Percentiles rank a stretch among this genome's conserved stretches.
Evolutionary conservation across 2,329 filamentous ascomycete species (phyloP).

Genomic region (Fusarium pseudonygamai): DNA sequence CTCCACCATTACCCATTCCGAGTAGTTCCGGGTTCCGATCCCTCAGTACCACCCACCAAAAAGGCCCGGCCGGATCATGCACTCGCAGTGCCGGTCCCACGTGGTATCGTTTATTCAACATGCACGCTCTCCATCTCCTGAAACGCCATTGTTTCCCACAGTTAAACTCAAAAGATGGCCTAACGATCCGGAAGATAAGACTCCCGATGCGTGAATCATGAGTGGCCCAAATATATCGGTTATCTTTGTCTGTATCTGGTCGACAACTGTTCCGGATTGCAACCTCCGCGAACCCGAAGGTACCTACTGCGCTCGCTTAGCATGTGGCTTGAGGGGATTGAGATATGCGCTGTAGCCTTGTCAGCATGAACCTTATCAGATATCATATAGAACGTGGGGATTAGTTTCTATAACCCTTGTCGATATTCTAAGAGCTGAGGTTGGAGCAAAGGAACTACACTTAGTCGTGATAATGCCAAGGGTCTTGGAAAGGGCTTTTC

Average conservation of each 20-base stretch:
- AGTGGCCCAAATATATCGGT: background rate
- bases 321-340: background rate
- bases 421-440: background rate
- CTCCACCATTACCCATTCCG: background rate
- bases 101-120: background rate
- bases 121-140: background rate
- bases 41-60: background rate
- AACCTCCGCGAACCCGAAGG: too few relatives aligned
- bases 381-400: background rate
- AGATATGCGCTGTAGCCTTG: background rate
- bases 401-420: background rate
- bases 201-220: background rate
- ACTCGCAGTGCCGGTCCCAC: background rate
- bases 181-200: background rate
- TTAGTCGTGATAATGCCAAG: background rate
- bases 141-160: background rate
- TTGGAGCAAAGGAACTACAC: rapidly evolving
- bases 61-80: background rate
- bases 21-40: background rate
- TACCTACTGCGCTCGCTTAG: background rate
- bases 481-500: background rate
- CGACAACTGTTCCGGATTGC: background rate
- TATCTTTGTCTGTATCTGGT: background rate
- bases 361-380: background rate
- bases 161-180: background rate